These are phyloP conservation scores for Chenopodium berlandieri DNA, from an alignment of 148 eudicot genomes.

Conservation along the genomic window DNA sequence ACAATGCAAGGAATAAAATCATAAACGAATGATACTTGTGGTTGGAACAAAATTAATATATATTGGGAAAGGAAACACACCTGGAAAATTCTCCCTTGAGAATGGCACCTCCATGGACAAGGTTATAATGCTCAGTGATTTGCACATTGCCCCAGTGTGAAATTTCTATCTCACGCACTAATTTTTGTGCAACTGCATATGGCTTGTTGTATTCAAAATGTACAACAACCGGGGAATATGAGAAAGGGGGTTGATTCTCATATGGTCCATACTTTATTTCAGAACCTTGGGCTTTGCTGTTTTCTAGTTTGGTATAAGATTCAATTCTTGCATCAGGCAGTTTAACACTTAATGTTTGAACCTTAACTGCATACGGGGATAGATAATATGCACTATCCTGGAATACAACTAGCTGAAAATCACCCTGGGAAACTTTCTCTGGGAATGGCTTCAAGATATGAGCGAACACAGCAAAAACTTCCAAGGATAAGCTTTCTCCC, in stretches of 20 bases:
- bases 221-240: conserved; percentile 54
- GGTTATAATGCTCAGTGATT: conserved; percentile 87
- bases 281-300: conserved; percentile 66
- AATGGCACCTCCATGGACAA: conserved; percentile 83
- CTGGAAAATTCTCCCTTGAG: conserved; percentile 89
- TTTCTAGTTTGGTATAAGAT: conserved; percentile 79
- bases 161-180: conserved; percentile 92
- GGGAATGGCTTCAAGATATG: conserved; percentile 75
- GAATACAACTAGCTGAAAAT: conserved; percentile 67
- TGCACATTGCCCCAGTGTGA: conserved; percentile 99
- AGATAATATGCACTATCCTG: conserved; percentile 75
- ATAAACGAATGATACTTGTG: background rate
- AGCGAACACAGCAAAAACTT: conserved; percentile 67
- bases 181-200: conserved; percentile 82
- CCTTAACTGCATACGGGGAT: conserved; percentile 77
- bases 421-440: conserved; percentile 86
- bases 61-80: conserved; percentile 32
- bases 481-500: conserved; percentile 64
- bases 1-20: background rate
- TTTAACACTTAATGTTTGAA: conserved; percentile 65
- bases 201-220: conserved; percentile 81
- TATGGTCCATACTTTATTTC: conserved; percentile 97
- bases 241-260: conserved; percentile 63
- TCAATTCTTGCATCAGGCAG: conserved; percentile 81
- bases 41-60: background rate